phyloP scores from a whole-genome alignment of 768 basidiomycete genomes.

The Chalciporus chontae region DNA sequence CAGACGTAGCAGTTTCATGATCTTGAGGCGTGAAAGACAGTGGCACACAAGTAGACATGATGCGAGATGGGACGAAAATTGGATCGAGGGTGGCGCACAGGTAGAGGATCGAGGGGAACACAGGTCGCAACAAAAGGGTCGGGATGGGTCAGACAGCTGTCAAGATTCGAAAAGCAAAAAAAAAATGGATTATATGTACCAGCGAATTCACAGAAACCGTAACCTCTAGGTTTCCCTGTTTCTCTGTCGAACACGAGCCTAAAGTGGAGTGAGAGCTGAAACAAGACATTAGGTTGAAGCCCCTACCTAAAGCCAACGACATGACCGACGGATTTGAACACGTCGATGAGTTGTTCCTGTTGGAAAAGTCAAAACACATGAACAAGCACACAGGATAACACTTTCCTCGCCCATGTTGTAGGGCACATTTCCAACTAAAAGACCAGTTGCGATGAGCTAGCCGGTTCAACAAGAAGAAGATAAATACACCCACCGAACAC shows the following conservation, averaged over 20 bases:
- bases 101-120: slow-evolving; percentile 4
- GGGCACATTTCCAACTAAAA: slow-evolving; percentile 79
- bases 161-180: slow-evolving; percentile 20
- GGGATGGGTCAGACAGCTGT: slow-evolving; percentile 38
- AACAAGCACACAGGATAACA: background rate
- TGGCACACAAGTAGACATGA: slow-evolving; percentile 10
- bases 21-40: slow-evolving; percentile 45
- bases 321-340: slow-evolving; percentile 85
- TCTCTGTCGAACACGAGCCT: slow-evolving; percentile 89
- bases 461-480: background rate
- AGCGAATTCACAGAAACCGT: slow-evolving; percentile 91
- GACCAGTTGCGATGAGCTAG: slow-evolving; percentile 1
- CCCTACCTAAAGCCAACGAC: slow-evolving; percentile 81
- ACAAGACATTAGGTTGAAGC: background rate
- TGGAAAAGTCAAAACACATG: slow-evolving; percentile 7
- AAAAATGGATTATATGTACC: slow-evolving; percentile 54
- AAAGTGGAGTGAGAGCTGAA: slow-evolving; percentile 4
- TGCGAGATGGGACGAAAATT: background rate
- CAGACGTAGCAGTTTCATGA: slow-evolving; percentile 92
- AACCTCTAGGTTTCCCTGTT: slow-evolving; percentile 92
- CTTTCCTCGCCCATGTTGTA: slow-evolving; percentile 82
- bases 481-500: slow-evolving; percentile 55
- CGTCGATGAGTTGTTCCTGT: slow-evolving; percentile 79
- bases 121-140: slow-evolving; percentile 16
- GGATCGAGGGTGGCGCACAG: slow-evolving; percentile 8